Conservation (phyloP, 192 early-diverging fungal species). For the Paraglomus occultum region DNA sequence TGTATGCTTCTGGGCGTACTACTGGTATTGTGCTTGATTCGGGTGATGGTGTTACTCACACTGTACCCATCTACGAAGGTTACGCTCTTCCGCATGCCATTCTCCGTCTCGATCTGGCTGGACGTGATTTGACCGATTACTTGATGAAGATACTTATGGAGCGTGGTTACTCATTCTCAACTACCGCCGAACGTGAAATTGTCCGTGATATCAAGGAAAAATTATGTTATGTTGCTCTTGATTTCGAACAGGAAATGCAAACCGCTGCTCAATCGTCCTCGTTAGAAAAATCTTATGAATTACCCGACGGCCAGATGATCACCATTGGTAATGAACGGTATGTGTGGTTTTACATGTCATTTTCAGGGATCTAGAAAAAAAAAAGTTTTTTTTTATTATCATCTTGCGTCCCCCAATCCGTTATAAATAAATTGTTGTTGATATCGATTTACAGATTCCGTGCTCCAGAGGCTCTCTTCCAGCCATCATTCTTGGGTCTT, state of each 20-base stretch:
- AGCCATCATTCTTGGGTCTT: conserved; percentile 88
- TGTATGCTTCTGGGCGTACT: conserved; percentile 95
- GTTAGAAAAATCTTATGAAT: conserved; percentile 96
- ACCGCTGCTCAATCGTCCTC: conserved; percentile 89
- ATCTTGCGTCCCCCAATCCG: not conserved
- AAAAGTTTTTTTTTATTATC: conserved; percentile 2
- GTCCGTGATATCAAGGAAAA: conserved; percentile 99
- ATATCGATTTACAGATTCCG: conserved; percentile 60
- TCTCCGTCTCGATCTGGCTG: conserved; percentile 94
- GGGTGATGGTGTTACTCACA: conserved; percentile 98
- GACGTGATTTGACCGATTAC: conserved; percentile 95
- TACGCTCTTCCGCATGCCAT: conserved; percentile 95
- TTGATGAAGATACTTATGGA: conserved; percentile 92
- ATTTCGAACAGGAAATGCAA: conserved; percentile 98
- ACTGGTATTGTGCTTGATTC: conserved; percentile 99
- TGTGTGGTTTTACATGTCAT: not conserved
- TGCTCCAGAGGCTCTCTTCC: conserved; percentile 97
- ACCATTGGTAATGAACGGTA: conserved; percentile 94
- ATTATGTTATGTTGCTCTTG: conserved; percentile 96
- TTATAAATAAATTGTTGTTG: not conserved
- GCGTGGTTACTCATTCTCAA: conserved; percentile 95
- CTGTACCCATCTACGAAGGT: conserved; percentile 98
- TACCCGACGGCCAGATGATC: conserved; percentile 98
- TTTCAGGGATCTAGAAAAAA: too few relatives aligned
- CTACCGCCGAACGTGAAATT: conserved; percentile 96